Conservation (phyloP, 352 stramenopile species). For the Phytophthora meadii region DNA sequence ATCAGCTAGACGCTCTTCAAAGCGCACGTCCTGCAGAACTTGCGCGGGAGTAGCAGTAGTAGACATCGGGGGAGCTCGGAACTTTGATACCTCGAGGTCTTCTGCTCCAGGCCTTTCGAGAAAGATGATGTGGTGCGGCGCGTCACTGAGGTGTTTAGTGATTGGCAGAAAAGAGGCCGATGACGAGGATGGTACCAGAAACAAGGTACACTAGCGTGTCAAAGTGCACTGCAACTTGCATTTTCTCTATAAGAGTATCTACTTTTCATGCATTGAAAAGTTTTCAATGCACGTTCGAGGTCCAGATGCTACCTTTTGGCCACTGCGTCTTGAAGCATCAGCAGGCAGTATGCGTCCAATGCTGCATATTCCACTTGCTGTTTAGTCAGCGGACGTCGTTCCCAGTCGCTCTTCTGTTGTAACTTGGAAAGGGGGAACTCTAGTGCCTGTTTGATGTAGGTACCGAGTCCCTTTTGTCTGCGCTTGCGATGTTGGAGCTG, state of each 20-base stretch:
- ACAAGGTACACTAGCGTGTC: slow-evolving; percentile 7
- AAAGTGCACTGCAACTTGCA: not conserved
- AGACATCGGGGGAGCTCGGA: not conserved
- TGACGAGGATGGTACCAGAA: slow-evolving; percentile 9
- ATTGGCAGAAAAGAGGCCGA: slow-evolving; percentile 23
- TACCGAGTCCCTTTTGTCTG: slow-evolving; percentile 61
- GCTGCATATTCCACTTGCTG: slow-evolving; percentile 78
- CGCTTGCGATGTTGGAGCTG: slow-evolving; percentile 41
- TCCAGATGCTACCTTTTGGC: not conserved
- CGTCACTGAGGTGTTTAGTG: slow-evolving; percentile 11
- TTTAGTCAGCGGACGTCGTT: slow-evolving; percentile 60
- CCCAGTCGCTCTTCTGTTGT: slow-evolving; percentile 83
- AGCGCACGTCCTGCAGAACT: slow-evolving; percentile 65
- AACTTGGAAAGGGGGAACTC: slow-evolving; percentile 67
- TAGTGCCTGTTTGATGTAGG: slow-evolving; percentile 60
- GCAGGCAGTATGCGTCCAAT: slow-evolving; percentile 74
- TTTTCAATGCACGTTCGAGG: not conserved
- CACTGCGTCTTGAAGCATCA: slow-evolving; percentile 70
- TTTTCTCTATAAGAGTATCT: too few species aligned
- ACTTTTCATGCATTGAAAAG: too few species aligned
- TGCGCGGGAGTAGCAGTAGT: slow-evolving; percentile 51
- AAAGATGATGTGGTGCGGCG: slow-evolving; percentile 10
- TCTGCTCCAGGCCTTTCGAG: not conserved
- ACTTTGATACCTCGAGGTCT: too few species aligned
- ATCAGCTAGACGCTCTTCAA: slow-evolving; percentile 62